Evolutionary conservation across 176 grass and related monocot genomes (phyloP).

Genomic region (Musa acuminata): DNA sequence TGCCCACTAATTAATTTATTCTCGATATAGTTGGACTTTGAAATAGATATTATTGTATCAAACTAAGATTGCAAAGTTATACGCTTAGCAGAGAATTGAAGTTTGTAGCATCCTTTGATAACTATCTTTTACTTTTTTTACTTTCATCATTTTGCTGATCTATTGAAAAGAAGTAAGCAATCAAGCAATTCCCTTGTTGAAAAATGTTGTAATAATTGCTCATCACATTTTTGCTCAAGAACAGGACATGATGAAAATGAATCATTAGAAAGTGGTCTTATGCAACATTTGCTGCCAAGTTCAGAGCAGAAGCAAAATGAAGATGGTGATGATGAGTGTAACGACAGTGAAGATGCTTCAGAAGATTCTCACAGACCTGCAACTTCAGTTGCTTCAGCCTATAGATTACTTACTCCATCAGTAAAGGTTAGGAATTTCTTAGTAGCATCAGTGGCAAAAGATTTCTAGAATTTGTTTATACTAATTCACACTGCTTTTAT

Average conservation of each 20-base stretch:
- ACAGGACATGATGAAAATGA: constrained; percentile 49
- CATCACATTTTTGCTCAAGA: neutral
- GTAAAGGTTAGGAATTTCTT: constrained; percentile 46
- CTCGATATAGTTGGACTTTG: too few species aligned
- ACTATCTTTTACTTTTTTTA: neutral
- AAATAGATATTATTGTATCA: too few species aligned
- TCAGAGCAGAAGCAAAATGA: constrained; percentile 49
- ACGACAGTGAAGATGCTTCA: constrained; percentile 57
- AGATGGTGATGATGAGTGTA: constrained; percentile 54
- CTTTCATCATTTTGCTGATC: neutral
- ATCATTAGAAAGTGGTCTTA: constrained; percentile 63
- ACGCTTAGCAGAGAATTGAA: too few species aligned
- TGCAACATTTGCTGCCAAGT: constrained; percentile 50
- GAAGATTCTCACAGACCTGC: constrained; percentile 61
- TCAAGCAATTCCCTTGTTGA: neutral
- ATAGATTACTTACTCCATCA: constrained; percentile 92
- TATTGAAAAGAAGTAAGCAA: neutral
- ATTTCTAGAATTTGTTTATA: neutral
- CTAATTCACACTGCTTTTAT: neutral
- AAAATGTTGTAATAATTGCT: neutral
- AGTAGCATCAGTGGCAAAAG: neutral
- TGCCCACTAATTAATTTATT: too few species aligned
- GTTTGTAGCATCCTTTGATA: neutral
- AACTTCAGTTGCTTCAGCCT: constrained; percentile 76
- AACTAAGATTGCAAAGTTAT: too few species aligned